Evolutionary conservation across 306 rosid species (phyloP).

Genomic region (Quercus parvula): DNA sequence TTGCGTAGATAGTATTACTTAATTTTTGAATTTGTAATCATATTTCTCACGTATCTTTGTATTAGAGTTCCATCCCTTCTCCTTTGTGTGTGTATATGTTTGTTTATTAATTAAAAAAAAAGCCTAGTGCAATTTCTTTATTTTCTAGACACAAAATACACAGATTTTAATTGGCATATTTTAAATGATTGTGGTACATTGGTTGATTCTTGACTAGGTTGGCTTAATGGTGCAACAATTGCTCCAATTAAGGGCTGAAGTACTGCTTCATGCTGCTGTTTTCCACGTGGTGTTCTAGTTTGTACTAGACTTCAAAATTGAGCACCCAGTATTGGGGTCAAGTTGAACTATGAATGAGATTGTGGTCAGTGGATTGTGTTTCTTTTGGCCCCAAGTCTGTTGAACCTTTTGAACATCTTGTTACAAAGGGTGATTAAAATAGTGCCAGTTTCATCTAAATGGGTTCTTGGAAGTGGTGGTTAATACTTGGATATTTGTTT

Average conservation of each 20-base stretch:
- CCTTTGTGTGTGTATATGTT: too few relatives aligned
- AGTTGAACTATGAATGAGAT: background rate
- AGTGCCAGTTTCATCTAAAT: background rate
- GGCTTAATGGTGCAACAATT: background rate
- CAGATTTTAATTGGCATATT: background rate
- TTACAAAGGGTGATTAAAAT: background rate
- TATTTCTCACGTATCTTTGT: too few relatives aligned
- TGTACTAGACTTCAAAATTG: background rate
- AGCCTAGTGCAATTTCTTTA: too few relatives aligned
- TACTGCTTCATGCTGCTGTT: background rate
- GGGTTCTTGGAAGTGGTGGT: background rate
- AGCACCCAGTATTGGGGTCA: background rate
- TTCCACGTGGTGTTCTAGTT: background rate
- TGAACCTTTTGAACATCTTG: background rate
- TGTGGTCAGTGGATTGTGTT: background rate
- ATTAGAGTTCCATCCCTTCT: too few relatives aligned
- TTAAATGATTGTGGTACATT: background rate
- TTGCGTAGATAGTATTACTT: too few relatives aligned
- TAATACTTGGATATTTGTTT: background rate
- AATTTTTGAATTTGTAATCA: too few relatives aligned
- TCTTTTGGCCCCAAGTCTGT: background rate
- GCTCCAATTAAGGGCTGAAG: background rate
- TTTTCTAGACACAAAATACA: background rate
- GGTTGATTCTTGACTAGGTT: background rate
- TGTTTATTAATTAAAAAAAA: too few relatives aligned